Base-by-base conservation (phyloP, 768 basidiomycete genomes). In the Boletales sp. region DNA sequence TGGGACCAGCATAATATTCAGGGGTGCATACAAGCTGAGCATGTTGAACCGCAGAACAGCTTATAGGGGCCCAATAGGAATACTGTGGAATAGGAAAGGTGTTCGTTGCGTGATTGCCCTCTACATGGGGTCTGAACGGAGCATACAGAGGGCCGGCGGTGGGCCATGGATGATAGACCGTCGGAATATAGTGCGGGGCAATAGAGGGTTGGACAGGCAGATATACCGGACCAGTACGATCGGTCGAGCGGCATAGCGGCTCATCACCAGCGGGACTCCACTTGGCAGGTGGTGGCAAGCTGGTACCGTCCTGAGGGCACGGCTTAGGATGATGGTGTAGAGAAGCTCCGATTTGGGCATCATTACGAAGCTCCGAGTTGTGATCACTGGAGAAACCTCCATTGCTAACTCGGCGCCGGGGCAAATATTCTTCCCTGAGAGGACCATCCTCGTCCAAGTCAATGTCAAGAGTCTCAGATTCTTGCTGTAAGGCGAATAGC, bases 221-320 rank as follows among this genome's bases (percentile, higher is more conserved):
- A 50, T 89, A 89, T 38, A 82, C 77, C 2, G 78, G 80, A 49
- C 70, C 78, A 37, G 65, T 64, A 46, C 82, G 73, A 57, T 74
- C 77, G 46, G 72, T 69, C 46, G 79, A 74, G 32, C 82, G 77
- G 30, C 79, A 66, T 50, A 90, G 79, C 15, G 86, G 87, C 57
- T 89, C 88, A 57, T 87, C 87, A n/a, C 77, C 84, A 12, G 82
- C 77, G 42, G 88, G 87, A 60, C 86, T 87, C 88, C 88, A 90
- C 65, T 83, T 83, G 3, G 87, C 82, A 19, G 88, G 87, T 19
- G 87, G 85, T 40, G 87, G 87, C 15, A 89, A 63, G 12, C 59
- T 34, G 36, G 74, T 74, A 32, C 69, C 60, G 38, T 43, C 39
- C 33, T 51, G 59, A 10, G 41, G 30, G 41, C 48, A 37, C 0